These are phyloP conservation scores for Nepenthes alata DNA, from an alignment of 179 eudicot species.

Conservation along the genomic window DNA sequence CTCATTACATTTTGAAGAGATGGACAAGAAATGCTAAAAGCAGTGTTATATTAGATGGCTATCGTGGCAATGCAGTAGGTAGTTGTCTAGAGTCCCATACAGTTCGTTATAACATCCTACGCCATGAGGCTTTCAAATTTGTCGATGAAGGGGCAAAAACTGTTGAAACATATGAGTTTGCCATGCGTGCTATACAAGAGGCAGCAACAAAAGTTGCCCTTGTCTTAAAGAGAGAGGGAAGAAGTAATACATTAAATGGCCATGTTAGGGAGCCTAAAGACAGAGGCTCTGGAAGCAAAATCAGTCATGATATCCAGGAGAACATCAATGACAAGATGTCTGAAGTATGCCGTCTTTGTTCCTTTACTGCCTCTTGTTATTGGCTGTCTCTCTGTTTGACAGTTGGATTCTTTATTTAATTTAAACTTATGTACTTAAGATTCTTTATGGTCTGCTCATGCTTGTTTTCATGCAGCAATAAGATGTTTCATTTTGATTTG, in stretches of 20 bases:
- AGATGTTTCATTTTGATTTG: no score
- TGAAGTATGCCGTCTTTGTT: constrained; percentile 32
- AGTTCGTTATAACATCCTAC: constrained; percentile 46
- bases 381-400: no score
- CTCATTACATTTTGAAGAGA: constrained; percentile 48
- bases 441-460: no score
- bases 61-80: constrained; percentile 14
- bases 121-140: constrained; percentile 49
- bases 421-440: no score
- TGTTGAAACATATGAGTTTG: constrained; percentile 37
- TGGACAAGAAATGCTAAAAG: constrained; percentile 70
- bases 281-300: constrained; percentile 14
- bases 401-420: no score
- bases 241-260: constrained; percentile 29
- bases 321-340: constrained; percentile 21
- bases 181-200: constrained; percentile 43
- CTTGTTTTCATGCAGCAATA: no score
- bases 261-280: constrained; percentile 20
- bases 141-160: constrained; percentile 52
- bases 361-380: neutral
- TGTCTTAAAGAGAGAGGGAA: constrained; percentile 39
- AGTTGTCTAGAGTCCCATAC: constrained; percentile 51
- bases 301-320: constrained; percentile 13
- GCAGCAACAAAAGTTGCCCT: constrained; percentile 48
- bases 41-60: constrained; percentile 42